phyloP scores from a whole-genome alignment of 116 monocot genomes.

The Trichopus zeylanicus region DNA sequence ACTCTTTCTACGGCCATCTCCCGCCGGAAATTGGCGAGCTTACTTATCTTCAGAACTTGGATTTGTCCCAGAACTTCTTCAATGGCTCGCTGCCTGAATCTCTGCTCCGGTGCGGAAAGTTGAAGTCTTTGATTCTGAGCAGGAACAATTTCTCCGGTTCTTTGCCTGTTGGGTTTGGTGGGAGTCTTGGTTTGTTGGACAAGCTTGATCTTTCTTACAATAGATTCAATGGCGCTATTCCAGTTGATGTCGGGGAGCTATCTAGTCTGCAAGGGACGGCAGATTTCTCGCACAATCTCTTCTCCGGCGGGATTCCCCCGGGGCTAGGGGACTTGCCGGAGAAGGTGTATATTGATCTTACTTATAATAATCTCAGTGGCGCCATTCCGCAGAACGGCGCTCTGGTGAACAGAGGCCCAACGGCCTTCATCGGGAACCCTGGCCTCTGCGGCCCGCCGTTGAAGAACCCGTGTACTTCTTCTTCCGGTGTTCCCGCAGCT shows the following conservation, averaged over 20 bases:
- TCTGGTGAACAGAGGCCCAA: slow-evolving; percentile 56
- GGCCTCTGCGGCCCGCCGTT: slow-evolving; percentile 61
- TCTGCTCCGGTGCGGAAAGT: slow-evolving; percentile 27
- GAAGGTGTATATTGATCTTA: slow-evolving; percentile 68
- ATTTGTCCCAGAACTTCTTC: slow-evolving; percentile 41
- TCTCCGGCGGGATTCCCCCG: slow-evolving; percentile 51
- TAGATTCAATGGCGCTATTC: slow-evolving; percentile 39
- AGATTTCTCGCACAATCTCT: slow-evolving; percentile 57
- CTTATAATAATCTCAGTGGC: slow-evolving; percentile 59
- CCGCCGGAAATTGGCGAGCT: slow-evolving; percentile 42
- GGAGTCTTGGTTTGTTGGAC: slow-evolving; percentile 24
- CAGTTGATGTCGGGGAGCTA: slow-evolving; percentile 45
- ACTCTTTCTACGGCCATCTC: slow-evolving; percentile 35
- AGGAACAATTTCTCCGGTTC: slow-evolving; percentile 39
- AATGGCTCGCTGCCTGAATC: slow-evolving; percentile 34
- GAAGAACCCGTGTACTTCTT: slow-evolving; percentile 33
- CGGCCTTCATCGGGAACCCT: slow-evolving; percentile 62
- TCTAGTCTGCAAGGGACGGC: slow-evolving; percentile 39
- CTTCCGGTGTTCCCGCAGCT: not conserved
- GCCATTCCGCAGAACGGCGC: slow-evolving; percentile 51
- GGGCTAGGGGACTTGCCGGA: slow-evolving; percentile 60
- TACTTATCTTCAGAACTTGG: slow-evolving; percentile 39
- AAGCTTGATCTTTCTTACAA: slow-evolving; percentile 68
- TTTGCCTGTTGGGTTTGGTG: slow-evolving; percentile 38
- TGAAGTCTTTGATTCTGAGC: slow-evolving; percentile 34